Percentiles rank a stretch among this genome's conserved stretches.
These are phyloP conservation scores for Macrotyloma uniflorum DNA, from an alignment of 306 rosid species.

Conservation along the genomic window DNA sequence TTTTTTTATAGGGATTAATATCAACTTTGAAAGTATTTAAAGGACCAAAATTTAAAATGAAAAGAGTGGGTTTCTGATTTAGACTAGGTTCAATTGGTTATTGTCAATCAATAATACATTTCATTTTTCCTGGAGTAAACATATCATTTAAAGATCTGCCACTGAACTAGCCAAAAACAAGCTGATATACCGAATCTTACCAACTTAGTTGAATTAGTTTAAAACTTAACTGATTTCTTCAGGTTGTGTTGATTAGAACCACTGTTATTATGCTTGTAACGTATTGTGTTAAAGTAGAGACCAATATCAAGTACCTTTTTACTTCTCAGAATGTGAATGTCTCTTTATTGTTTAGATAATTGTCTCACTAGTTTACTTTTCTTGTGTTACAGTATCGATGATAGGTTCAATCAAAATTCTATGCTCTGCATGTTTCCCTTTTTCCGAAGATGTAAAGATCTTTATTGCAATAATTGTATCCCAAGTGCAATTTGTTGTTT, in stretches of 20 bases:
- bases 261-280: neutral
- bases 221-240: conserved; percentile 10
- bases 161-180: neutral
- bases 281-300: conserved; percentile 11
- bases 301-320: conserved; percentile 4
- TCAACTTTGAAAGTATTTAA: neutral
- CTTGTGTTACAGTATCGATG: conserved; percentile 44
- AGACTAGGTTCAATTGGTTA: neutral
- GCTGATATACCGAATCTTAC: neutral
- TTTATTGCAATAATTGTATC: conserved; percentile 24
- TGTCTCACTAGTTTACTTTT: conserved; percentile 20
- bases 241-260: conserved; percentile 11
- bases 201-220: conserved; percentile 27
- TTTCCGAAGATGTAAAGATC: conserved; percentile 29
- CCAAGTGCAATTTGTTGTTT: conserved; percentile 31
- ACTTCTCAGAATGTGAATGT: conserved; percentile 18
- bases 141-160: neutral
- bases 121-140: neutral
- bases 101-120: neutral
- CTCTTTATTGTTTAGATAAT: conserved; percentile 21
- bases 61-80: neutral
- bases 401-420: conserved; percentile 33
- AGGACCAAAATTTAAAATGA: neutral
- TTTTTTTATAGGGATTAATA: neutral
- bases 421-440: conserved; percentile 35